These are phyloP conservation scores for Coemansia sp. DNA, from an alignment of 192 early-diverging fungal genomes.

Conservation along the genomic window DNA sequence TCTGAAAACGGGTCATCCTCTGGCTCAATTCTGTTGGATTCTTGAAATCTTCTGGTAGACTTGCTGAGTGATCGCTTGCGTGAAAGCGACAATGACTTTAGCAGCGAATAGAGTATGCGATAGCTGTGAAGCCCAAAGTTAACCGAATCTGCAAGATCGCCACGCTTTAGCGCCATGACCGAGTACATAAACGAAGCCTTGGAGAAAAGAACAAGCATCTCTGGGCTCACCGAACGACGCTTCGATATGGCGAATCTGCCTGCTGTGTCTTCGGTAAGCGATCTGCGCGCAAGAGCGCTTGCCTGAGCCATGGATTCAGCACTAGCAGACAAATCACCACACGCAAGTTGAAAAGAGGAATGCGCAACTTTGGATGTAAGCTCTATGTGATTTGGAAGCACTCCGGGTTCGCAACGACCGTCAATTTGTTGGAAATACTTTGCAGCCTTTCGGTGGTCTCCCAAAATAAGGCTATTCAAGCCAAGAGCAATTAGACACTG, in stretches of 20 bases:
- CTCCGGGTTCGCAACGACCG: conserved; percentile 29
- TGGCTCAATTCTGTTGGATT: not conserved
- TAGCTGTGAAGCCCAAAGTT: conserved; percentile 47
- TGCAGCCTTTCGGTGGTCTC: conserved; percentile 12
- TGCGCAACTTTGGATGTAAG: conserved; percentile 26
- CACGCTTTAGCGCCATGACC: conserved; percentile 34
- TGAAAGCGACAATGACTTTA: conserved; percentile 24
- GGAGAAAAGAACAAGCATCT: conserved; percentile 31
- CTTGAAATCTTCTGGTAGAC: not conserved
- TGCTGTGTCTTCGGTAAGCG: conserved; percentile 5
- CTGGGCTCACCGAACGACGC: conserved; percentile 16
- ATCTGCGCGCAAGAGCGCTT: conserved; percentile 9
- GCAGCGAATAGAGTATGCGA: conserved; percentile 37
- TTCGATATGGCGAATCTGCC: conserved; percentile 8
- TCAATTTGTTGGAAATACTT: conserved; percentile 21
- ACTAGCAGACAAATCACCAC: conserved; percentile 18
- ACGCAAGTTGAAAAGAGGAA: conserved; percentile 27
- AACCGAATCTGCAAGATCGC: conserved; percentile 39
- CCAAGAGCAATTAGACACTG: conserved; percentile 36
- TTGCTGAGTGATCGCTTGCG: conserved; percentile 3
- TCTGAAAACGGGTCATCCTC: conserved; percentile 43
- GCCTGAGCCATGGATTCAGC: conserved; percentile 21
- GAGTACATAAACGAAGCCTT: conserved; percentile 34
- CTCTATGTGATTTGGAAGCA: conserved; percentile 33
- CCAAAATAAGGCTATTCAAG: conserved; percentile 18